Conservation (phyloP, 2,329 filamentous ascomycete species). For the Zymoseptoria passerinii region DNA sequence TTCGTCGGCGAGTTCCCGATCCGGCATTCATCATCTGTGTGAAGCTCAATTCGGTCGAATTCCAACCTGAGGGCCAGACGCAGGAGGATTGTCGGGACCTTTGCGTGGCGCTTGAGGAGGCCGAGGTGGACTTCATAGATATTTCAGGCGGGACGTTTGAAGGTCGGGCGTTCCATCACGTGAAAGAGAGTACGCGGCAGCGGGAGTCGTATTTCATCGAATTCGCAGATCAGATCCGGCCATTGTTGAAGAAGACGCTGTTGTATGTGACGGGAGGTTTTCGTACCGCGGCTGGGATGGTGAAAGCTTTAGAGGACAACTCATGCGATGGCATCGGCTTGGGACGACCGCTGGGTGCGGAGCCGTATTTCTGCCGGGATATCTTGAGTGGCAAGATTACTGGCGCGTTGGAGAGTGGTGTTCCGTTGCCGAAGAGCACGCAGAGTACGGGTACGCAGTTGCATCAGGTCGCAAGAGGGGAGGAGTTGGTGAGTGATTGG, state of each 20-base stretch:
- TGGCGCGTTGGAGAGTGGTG: slow-evolving; percentile 25
- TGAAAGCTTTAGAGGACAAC: slow-evolving; percentile 15
- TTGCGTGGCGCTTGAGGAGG: slow-evolving; percentile 20
- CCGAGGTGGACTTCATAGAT: slow-evolving; percentile 22
- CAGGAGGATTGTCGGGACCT: slow-evolving; percentile 23
- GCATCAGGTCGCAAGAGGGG: slow-evolving; percentile 23
- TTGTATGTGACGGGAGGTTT: slow-evolving; percentile 29
- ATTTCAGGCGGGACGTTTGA: slow-evolving; percentile 24
- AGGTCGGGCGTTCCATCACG: slow-evolving; percentile 24
- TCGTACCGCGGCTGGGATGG: slow-evolving; percentile 24
- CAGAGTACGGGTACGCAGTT: slow-evolving; percentile 25
- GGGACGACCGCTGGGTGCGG: slow-evolving; percentile 23
- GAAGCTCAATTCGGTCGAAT: slow-evolving; percentile 27
- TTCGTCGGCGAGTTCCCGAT: slow-evolving; percentile 17
- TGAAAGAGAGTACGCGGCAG: slow-evolving; percentile 20
- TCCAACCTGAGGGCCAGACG: slow-evolving; percentile 22
- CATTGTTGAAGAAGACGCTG: slow-evolving; percentile 25
- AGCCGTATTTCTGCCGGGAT: slow-evolving; percentile 25
- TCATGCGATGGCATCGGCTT: slow-evolving; percentile 26
- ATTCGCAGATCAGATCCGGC: slow-evolving; percentile 25
- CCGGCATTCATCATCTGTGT: slow-evolving; percentile 24
- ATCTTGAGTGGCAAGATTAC: slow-evolving; percentile 22
- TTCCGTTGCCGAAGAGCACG: slow-evolving; percentile 26
- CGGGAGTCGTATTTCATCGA: slow-evolving; percentile 27
- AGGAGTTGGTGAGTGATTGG: slow-evolving; percentile 25